Percentiles rank a stretch among this genome's conserved stretches.
Conservation (phyloP, 345 rosid species). For the Lepidium africanum region DNA sequence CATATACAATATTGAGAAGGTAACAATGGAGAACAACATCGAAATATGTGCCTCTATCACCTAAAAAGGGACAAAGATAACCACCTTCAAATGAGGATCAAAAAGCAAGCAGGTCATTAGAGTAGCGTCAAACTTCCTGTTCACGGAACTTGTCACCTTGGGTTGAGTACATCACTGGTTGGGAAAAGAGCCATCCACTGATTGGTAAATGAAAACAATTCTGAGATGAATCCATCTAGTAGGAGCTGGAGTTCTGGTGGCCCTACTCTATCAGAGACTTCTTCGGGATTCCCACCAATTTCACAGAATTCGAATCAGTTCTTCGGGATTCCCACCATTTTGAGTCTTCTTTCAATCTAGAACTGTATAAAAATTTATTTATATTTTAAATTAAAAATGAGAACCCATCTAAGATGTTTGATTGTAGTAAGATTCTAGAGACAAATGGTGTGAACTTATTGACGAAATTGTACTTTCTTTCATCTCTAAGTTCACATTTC, state of each 20-base stretch:
- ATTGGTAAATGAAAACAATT: conserved; percentile 51
- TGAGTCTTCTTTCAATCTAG: conserved; percentile 9
- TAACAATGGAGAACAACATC: conserved; percentile 2
- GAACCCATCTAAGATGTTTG: conserved; percentile 12
- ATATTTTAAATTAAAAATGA: not conserved
- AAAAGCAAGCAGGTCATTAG: conserved; percentile 77
- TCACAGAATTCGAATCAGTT: conserved; percentile 75
- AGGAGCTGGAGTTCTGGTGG: conserved; percentile 46
- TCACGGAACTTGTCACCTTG: conserved; percentile 43
- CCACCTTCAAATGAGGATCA: conserved; percentile 87
- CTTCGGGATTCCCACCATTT: conserved; percentile 22
- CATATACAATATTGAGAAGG: conserved; percentile 1
- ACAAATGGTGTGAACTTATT: conserved; percentile 1
- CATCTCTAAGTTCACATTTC: conserved; percentile 3
- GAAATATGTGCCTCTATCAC: not conserved
- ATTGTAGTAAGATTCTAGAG: conserved; percentile 5
- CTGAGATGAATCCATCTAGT: conserved; percentile 29
- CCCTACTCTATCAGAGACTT: conserved; percentile 40
- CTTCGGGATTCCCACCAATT: conserved; percentile 72
- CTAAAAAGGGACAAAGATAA: not conserved
- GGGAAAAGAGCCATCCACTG: conserved; percentile 91
- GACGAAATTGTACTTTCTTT: not conserved
- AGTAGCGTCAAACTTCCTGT: conserved; percentile 78
- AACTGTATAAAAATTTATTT: conserved; percentile 13
- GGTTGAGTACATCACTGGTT: conserved; percentile 63